Evolutionary conservation across 768 basidiomycete species (phyloP).

Genomic region (Mycena rosella): DNA sequence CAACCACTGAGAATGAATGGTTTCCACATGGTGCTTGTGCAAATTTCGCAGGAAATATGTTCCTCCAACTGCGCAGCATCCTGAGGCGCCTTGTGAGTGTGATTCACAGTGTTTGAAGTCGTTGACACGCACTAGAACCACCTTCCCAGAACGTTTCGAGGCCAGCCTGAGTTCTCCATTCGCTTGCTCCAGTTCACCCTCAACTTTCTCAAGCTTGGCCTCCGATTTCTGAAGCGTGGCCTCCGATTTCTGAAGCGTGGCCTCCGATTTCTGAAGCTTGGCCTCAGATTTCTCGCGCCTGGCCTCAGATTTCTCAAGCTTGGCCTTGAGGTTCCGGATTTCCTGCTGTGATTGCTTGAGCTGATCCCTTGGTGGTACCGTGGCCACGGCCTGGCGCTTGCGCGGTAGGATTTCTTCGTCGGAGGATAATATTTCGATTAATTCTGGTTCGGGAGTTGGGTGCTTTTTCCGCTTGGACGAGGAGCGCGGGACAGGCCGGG

Average conservation of each 20-base stretch:
- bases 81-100: conserved; percentile 43
- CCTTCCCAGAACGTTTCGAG: conserved; percentile 44
- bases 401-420: conserved; percentile 52
- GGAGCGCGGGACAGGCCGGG: conserved; percentile 37
- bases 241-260: too few relatives aligned
- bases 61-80: conserved; percentile 64
- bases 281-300: conserved; percentile 43
- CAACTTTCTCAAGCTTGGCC: conserved; percentile 42
- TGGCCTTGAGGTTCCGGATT: conserved; percentile 46
- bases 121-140: conserved; percentile 45
- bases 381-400: conserved; percentile 39
- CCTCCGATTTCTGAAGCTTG: conserved; percentile 40
- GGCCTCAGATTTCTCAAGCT: conserved; percentile 23
- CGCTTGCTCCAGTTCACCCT: conserved; percentile 37
- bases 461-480: conserved; percentile 40
- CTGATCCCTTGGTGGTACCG: conserved; percentile 49
- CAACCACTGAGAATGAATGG: conserved; percentile 77
- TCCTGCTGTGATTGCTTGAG: conserved; percentile 60
- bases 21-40: conserved; percentile 71
- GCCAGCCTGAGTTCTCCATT: conserved; percentile 44
- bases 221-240: conserved; percentile 40
- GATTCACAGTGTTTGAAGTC: background rate
- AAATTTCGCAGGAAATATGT: conserved; percentile 72
- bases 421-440: conserved; percentile 72
- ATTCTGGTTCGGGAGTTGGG: conserved; percentile 44